Base-by-base conservation (phyloP, 1,284 basidiomycete genomes). In the Naganishia sp. region DNA sequence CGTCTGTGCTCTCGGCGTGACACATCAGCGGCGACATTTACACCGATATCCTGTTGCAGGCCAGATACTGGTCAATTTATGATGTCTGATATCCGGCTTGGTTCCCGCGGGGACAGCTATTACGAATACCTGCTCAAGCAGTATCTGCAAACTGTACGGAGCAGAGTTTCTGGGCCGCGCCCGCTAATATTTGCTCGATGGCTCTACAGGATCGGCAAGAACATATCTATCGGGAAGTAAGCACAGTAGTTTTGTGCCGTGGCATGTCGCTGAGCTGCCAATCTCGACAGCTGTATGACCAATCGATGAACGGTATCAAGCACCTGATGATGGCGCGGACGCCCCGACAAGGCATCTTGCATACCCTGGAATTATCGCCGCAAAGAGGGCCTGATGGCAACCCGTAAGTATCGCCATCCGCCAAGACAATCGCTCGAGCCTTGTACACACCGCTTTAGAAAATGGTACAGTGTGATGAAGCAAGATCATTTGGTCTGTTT, bases 401-500 rank as follows among this genome's bases (percentile, higher is more conserved):
- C 23, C 65, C 75, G 79, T 78, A 59, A 69, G 79, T 68, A 13
- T 18, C n/a, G 7, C n/a, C 16, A 23, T 21, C 10, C 10, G 16
- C 21, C 7, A 16, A 11, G 1, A n/a, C 4, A 25, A 1, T 15
- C 6, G 31, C 10, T 43, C 55, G 33, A 42, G 7, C 21, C 31
- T 10, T 44, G 15, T 18, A 28, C 18, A 36, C 15, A 5, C 39
- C n/a, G 21, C 23, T 45, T 15, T 71, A 90, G 89, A 36, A 78
- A 81, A 60, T 92, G 89, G 90, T 82, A 83, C 28, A 81, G 90
- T 16, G 82, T 84, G 1, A 89, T 90, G 16, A 95, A 96, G 78
- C 94, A 98, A 81, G 94, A 98, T 77, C 94, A 97, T 77, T 85
- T 98, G 23, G 94, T 92, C 0, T 97, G 94, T 79, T 98, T 97